Conservation (phyloP, 768 basidiomycete genomes). For the Pisolithus microcarpus region DNA sequence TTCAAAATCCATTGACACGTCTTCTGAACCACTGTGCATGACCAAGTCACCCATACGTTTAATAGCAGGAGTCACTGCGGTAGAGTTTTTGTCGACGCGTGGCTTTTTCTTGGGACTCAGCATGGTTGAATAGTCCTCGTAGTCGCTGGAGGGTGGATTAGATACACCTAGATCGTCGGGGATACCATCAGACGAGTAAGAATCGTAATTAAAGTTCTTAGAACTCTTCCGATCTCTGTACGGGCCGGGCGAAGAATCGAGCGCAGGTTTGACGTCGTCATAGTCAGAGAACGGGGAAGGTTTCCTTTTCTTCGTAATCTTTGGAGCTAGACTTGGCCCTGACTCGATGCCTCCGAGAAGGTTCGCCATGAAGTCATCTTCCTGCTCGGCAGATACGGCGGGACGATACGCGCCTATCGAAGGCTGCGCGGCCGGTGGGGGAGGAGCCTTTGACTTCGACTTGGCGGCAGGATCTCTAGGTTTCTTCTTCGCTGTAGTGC, state of each 20-base stretch:
- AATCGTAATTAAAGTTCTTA: constrained; percentile 25
- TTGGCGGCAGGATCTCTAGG: constrained; percentile 2
- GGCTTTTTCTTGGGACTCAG: constrained; percentile 69
- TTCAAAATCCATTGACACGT: constrained; percentile 34
- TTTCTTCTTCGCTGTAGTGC: constrained; percentile 24
- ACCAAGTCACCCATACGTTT: constrained; percentile 53
- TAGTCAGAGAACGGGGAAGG: constrained; percentile 43
- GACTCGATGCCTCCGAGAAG: constrained; percentile 69
- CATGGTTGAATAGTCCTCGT: constrained; percentile 42
- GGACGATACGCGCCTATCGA: constrained; percentile 79
- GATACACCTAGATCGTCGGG: constrained; percentile 19
- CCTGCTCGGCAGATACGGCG: constrained; percentile 66
- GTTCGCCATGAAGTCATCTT: constrained; percentile 83
- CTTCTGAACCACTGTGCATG: constrained; percentile 45
- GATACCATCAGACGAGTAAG: constrained; percentile 31
- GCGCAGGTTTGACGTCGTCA: constrained; percentile 20
- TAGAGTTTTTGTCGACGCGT: constrained; percentile 35
- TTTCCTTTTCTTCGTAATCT: constrained; percentile 58
- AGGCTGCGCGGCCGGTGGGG: constrained; percentile 44
- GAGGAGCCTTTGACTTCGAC: constrained; percentile 34
- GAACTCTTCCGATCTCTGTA: constrained; percentile 28
- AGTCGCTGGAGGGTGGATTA: constrained; percentile 36
- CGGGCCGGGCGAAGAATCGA: constrained; percentile 35
- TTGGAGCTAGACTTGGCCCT: constrained; percentile 30
- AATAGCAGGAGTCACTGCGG: constrained; percentile 45